phyloP scores from a whole-genome alignment of 2,329 filamentous ascomycete genomes.

The Aspergillus brasiliensis region DNA sequence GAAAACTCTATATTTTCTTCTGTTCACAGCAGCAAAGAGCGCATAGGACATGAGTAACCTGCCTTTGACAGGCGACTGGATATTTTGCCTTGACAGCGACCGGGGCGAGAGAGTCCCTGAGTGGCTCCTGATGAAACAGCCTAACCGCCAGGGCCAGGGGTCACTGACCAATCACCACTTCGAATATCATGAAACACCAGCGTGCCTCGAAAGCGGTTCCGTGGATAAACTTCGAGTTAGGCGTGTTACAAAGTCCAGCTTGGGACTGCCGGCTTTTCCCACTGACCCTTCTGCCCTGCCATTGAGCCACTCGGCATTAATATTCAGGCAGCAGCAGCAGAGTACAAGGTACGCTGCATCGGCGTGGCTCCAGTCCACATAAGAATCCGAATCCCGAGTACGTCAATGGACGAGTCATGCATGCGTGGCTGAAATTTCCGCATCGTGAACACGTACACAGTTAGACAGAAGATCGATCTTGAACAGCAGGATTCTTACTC shows the following conservation, averaged over 20 bases:
- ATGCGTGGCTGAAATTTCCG: background rate
- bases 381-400: background rate
- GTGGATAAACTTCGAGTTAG: background rate
- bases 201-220: background rate
- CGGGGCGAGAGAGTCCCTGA: background rate
- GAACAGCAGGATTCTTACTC: background rate
- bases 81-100: background rate
- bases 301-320: background rate
- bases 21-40: background rate
- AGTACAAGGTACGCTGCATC: background rate
- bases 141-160: background rate
- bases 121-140: slow-evolving; percentile 1
- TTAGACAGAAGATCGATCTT: background rate
- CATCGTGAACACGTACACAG: background rate
- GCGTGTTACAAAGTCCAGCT: background rate
- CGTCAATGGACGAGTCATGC: background rate
- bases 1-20: background rate
- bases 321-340: background rate
- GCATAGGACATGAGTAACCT: background rate
- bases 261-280: background rate
- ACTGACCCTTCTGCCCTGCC: background rate
- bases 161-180: background rate
- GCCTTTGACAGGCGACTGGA: slow-evolving; percentile 4
- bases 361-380: too few relatives aligned
- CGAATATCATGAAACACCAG: background rate